Evolutionary conservation across 148 eudicot species (phyloP).

Genomic region (Rhododendron kiyosumense): DNA sequence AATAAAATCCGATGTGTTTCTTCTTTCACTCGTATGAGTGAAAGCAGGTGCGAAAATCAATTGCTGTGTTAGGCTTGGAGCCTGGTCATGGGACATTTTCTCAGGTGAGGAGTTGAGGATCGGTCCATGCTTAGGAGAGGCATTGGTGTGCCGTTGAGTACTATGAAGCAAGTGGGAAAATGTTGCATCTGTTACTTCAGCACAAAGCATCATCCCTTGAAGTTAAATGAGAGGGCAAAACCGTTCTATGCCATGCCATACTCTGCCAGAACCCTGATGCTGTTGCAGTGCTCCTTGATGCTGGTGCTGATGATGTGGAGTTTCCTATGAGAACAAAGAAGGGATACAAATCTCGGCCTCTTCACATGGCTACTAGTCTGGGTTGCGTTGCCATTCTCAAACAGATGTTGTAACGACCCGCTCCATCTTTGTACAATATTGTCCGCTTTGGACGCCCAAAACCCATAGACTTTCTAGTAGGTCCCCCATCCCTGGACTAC

Average conservation of each 20-base stretch:
- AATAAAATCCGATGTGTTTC: background rate
- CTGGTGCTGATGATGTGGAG: too few species aligned
- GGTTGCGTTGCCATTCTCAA: background rate
- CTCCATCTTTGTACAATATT: too few species aligned
- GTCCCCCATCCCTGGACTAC: too few species aligned
- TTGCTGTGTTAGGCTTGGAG: background rate
- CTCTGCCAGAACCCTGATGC: too few species aligned
- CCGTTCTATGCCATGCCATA: too few species aligned
- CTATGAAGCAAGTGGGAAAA: background rate
- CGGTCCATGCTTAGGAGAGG: background rate
- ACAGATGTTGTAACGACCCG: too few species aligned
- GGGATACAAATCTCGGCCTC: background rate
- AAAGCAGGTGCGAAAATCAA: background rate
- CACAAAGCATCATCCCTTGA: background rate
- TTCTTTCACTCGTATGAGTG: background rate
- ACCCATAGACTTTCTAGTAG: too few species aligned
- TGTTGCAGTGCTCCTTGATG: too few species aligned
- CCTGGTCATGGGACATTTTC: background rate
- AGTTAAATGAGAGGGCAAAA: too few species aligned
- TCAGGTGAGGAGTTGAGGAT: background rate
- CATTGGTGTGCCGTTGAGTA: background rate
- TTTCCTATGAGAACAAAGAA: too few species aligned
- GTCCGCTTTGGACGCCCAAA: too few species aligned
- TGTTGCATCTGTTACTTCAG: background rate
- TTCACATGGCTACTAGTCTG: background rate